Evolutionary conservation across 192 early-diverging fungal genomes (phyloP).

Genomic region (Geranomyces michiganensis): DNA sequence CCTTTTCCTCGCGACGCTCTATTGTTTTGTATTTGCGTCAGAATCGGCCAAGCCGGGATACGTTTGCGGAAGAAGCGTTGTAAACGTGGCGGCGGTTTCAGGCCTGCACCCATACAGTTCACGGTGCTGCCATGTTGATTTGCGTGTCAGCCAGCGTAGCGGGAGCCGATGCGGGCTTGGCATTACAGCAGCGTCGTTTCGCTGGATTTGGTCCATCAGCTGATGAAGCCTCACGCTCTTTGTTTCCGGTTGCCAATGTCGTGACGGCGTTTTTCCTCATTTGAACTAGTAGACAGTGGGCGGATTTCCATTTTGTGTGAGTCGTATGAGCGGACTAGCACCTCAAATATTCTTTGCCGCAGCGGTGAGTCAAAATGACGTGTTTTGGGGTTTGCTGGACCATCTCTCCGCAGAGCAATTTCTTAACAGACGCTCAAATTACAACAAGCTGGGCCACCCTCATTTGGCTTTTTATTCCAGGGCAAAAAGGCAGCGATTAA

Average conservation of each 20-base stretch:
- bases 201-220: neutral
- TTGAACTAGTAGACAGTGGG: conserved; percentile 55
- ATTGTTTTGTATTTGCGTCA: neutral
- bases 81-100: conserved; percentile 80
- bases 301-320: conserved; percentile 63
- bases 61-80: conserved; percentile 65
- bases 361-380: too few species aligned
- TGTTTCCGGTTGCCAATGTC: conserved; percentile 42
- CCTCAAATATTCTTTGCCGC: conserved; percentile 95
- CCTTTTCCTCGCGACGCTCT: too few species aligned
- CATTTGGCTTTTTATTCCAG: too few species aligned
- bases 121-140: too few species aligned
- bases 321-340: conserved; percentile 80
- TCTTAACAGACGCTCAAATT: too few species aligned
- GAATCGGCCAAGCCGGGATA: neutral
- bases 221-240: neutral
- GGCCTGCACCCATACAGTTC: conserved; percentile 42
- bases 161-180: too few species aligned
- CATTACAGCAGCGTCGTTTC: conserved; percentile 23
- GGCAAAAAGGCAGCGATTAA: too few species aligned
- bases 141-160: too few species aligned
- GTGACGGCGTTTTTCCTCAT: conserved; percentile 53
- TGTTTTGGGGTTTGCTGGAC: too few species aligned
- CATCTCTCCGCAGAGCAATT: too few species aligned
- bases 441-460: too few species aligned